Evolutionary conservation across 208 protist species (phyloP).

Genomic region (Kentomonas sorsogonicus): DNA sequence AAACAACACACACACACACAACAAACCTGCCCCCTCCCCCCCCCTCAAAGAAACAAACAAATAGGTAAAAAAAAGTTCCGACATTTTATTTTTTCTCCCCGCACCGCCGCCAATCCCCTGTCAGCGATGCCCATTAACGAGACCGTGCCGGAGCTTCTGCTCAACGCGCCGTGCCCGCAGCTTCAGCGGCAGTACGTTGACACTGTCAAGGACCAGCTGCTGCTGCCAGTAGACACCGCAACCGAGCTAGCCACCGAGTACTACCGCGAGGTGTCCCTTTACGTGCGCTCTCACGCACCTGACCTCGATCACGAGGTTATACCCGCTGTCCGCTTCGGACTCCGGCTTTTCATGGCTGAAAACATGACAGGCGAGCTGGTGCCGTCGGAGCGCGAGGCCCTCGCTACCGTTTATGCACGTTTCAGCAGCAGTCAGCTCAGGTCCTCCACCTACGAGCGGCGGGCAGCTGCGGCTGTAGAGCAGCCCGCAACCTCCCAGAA

Average conservation of each 20-base stretch:
- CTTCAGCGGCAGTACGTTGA: conserved; percentile 31
- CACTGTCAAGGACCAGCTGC: conserved; percentile 12
- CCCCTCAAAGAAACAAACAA: too few species aligned
- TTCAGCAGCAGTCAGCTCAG: too few species aligned
- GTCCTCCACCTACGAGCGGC: not conserved
- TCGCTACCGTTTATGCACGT: conserved; percentile 29
- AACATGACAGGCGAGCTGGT: conserved; percentile 82
- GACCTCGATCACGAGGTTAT: conserved; percentile 32
- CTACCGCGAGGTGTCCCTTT: conserved; percentile 33
- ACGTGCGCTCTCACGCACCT: conserved; percentile 19
- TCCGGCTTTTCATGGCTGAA: conserved; percentile 81
- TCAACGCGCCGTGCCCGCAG: conserved; percentile 43
- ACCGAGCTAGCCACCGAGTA: conserved; percentile 28
- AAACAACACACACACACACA: conserved; percentile 4
- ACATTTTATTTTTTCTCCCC: not conserved
- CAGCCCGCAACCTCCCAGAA: not conserved
- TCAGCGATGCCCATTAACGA: conserved; percentile 8
- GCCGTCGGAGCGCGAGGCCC: conserved; percentile 37
- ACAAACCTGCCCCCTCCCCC: too few species aligned
- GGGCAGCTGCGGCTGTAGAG: not conserved
- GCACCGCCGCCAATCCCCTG: not conserved
- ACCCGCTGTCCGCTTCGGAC: conserved; percentile 62
- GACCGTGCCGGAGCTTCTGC: conserved; percentile 33
- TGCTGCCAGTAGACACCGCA: conserved; percentile 44
- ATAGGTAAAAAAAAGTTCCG: too few species aligned